Base-by-base conservation (phyloP, 495 filamentous ascomycete species). In the Aspergillus avenaceus region DNA sequence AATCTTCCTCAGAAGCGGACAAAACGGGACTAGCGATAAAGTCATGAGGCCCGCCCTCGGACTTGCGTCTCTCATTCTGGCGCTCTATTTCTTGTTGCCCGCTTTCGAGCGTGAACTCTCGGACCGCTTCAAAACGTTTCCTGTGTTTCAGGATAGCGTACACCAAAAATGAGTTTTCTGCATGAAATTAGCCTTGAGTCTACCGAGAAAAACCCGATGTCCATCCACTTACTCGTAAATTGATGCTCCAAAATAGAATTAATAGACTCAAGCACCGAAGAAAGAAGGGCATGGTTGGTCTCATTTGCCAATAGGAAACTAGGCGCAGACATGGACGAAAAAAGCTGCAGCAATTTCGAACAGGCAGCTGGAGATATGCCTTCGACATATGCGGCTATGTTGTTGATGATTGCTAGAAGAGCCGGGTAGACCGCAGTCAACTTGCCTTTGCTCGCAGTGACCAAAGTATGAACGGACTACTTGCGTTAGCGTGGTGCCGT, bases 271-370 rank as follows among this genome's bases (percentile, higher is more conserved):
- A 99, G 75, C 26, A 99, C 68, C 0, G 91, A 91, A 16, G 81
- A 78, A 22, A 99, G 74, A 23, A 97, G 79, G 26, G 71, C 67
- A 50, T 99, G 88, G 50, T 99, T 99, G 12, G 80, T 88, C 51
- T 99, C 95, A 59, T 97, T 99, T 5, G 90, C 88, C 18, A 99
- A 72, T n/a, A 99, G 72, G 66, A 97, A 99, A 22, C 84, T 87
- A 1, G 95, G 95, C 1, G 93, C 87, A 6, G 93, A 96, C 90
- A 97, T 96, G 2, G 87, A 93, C 14, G 85, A 83, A 67, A 92
- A 97, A 7, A 97, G 75, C 54, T 97, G 90, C 38, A 97, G 73
- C 38, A 97, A 69, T 68, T 90, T 97, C 19, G 84, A 82, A 59
- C 88, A 87, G 9, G 90, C 81, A 6, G 81, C 74, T n/a, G 81